Evolutionary conservation across 163 green algal species (phyloP).

Genomic region (Prototheca cutis): DNA sequence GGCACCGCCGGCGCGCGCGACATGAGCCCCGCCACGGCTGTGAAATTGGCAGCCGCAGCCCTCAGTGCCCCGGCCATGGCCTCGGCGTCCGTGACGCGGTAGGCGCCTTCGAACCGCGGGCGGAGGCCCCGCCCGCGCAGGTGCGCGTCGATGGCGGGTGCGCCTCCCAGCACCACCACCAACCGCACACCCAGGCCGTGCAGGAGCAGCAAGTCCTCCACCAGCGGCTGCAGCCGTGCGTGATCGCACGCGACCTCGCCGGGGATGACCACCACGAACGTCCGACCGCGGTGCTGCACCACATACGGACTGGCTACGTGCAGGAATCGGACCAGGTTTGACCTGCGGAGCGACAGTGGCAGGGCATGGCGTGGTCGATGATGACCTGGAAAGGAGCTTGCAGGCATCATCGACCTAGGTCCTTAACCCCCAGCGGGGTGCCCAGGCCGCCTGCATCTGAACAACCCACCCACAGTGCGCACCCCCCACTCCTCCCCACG

Average conservation of each 20-base stretch:
- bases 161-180: constrained; percentile 72
- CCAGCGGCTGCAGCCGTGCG: constrained; percentile 34
- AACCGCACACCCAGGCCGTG: constrained; percentile 73
- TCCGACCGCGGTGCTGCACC: constrained; percentile 60
- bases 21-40: background rate
- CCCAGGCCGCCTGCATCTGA: too few relatives aligned
- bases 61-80: constrained; percentile 25
- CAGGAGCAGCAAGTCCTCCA: constrained; percentile 39
- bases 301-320: constrained; percentile 82
- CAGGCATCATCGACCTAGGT: too few relatives aligned
- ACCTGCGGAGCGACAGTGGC: background rate
- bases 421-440: too few relatives aligned
- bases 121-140: constrained; percentile 37
- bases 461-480: too few relatives aligned
- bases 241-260: constrained; percentile 38
- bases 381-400: too few relatives aligned
- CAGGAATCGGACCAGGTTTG: constrained; percentile 57
- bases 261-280: constrained; percentile 83
- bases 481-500: too few relatives aligned
- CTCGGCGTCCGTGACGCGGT: constrained; percentile 63
- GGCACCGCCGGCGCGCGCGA: background rate
- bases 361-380: too few relatives aligned
- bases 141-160: constrained; percentile 58
- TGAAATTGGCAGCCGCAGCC: background rate
- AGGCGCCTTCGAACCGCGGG: constrained; percentile 50